Conservation (phyloP, 2,329 filamentous ascomycete genomes). For the Aspergillus carbonarius region DNA sequence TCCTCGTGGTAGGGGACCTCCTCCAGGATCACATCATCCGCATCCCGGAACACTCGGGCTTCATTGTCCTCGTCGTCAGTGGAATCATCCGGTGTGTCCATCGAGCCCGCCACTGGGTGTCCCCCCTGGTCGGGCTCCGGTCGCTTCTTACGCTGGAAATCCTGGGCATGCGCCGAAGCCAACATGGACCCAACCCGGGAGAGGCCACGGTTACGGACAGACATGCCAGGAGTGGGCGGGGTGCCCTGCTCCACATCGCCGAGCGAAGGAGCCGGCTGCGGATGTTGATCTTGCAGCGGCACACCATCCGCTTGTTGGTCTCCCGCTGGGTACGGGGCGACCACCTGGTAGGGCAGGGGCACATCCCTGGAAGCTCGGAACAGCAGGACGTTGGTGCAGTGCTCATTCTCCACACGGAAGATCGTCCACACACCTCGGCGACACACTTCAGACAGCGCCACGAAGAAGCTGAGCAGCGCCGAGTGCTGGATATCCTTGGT, state of each 20-base stretch:
- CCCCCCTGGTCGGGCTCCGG: conserved; percentile 45
- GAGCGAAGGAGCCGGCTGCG: conserved; percentile 16
- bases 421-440: conserved; percentile 87
- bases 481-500: conserved; percentile 78
- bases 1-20: conserved; percentile 13
- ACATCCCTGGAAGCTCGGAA: conserved; percentile 89
- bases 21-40: conserved; percentile 17
- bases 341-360: conserved; percentile 72
- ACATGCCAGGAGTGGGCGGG: conserved; percentile 26
- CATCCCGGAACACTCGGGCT: conserved; percentile 11
- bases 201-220: conserved; percentile 36
- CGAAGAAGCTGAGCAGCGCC: conserved; percentile 74
- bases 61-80: conserved; percentile 40
- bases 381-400: conserved; percentile 85
- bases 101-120: conserved; percentile 34
- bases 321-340: conserved; percentile 19
- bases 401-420: conserved; percentile 95
- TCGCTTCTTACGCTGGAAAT: conserved; percentile 79
- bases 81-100: conserved; percentile 36
- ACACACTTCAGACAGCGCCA: conserved; percentile 75
- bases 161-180: conserved; percentile 80
- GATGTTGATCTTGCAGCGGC: conserved; percentile 28
- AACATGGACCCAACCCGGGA: conserved; percentile 66
- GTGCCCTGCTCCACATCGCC: conserved; percentile 31
- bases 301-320: conserved; percentile 22